These are phyloP conservation scores for Lactarius indigo DNA, from an alignment of 768 basidiomycete species.

Conservation along the genomic window DNA sequence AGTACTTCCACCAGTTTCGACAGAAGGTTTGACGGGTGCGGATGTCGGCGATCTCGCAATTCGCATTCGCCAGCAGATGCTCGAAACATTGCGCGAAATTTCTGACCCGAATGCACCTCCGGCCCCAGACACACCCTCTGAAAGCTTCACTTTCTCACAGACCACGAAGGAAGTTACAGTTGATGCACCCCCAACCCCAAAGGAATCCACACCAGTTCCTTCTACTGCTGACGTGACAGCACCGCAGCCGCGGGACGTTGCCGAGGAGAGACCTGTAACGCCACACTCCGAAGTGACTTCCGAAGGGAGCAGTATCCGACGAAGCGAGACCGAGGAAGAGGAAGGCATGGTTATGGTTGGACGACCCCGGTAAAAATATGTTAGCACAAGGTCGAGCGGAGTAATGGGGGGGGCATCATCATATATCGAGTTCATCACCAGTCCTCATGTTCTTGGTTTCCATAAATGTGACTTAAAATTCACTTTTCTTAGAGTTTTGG, in stretches of 20 bases:
- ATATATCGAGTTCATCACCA: constrained; percentile 1
- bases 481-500: neutral
- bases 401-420: neutral
- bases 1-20: constrained; percentile 92
- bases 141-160: neutral
- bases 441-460: constrained; percentile 14
- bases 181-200: neutral
- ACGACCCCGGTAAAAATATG: constrained; percentile 40
- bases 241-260: constrained; percentile 1
- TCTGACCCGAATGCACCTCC: constrained; percentile 49
- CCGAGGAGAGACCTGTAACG: constrained; percentile 19
- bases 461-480: neutral
- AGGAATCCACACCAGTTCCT: constrained; percentile 18
- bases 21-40: constrained; percentile 59
- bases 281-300: constrained; percentile 32
- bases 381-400: neutral
- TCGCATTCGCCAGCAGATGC: constrained; percentile 76
- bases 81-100: constrained; percentile 71
- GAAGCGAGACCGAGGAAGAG: constrained; percentile 79
- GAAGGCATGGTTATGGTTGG: constrained; percentile 80
- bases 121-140: constrained; percentile 15
- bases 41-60: constrained; percentile 68
- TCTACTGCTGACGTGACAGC: neutral
- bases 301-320: constrained; percentile 33
- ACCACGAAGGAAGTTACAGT: neutral